Conservation (phyloP, 345 rosid genomes). For the Physaria fendleri region DNA sequence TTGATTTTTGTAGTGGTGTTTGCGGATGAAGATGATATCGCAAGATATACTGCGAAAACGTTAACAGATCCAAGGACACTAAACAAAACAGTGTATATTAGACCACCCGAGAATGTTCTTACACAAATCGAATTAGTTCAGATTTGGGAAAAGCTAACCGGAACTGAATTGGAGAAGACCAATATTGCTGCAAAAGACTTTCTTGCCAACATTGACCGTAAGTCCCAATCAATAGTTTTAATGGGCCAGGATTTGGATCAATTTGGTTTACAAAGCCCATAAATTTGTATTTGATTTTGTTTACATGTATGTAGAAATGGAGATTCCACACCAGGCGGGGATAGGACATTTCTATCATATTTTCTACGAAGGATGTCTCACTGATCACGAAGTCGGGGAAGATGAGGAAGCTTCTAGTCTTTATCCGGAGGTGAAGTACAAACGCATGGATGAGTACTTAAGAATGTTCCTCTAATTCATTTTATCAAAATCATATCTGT, state of each 20-base stretch:
- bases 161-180: conserved; percentile 41
- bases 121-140: conserved; percentile 50
- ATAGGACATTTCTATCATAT: conserved; percentile 80
- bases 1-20: conserved; percentile 37
- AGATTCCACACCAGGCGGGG: conserved; percentile 51
- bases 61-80: conserved; percentile 58
- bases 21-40: conserved; percentile 69
- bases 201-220: conserved; percentile 60
- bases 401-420: conserved; percentile 67
- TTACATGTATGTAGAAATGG: conserved; percentile 37
- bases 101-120: conserved; percentile 52
- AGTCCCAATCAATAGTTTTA: background rate
- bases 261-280: background rate
- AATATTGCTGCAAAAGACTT: conserved; percentile 42
- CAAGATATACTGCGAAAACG: conserved; percentile 54
- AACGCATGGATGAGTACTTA: conserved; percentile 61
- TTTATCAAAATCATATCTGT: background rate
- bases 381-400: conserved; percentile 60
- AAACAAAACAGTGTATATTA: conserved; percentile 58
- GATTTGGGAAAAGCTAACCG: conserved; percentile 64
- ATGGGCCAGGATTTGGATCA: background rate
- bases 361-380: conserved; percentile 73
- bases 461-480: conserved; percentile 30
- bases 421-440: conserved; percentile 68
- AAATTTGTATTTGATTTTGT: background rate